Percentiles rank a stretch among this genome's conserved stretches.
Conservation (phyloP, 192 early-diverging fungal genomes). For the Kickxella alabastrina region DNA sequence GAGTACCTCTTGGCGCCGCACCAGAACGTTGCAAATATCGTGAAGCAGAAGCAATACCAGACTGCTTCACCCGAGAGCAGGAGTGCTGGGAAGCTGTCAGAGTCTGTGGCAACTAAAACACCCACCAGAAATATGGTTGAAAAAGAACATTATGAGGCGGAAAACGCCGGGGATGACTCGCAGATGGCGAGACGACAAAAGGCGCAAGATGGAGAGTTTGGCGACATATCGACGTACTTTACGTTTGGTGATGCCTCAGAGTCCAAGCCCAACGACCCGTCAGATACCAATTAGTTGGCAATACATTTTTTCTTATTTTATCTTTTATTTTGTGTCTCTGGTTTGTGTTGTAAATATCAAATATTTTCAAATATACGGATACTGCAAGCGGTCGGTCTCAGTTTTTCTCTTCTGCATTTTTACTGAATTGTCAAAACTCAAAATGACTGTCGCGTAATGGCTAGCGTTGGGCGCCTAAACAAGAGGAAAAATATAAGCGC, state of each 20-base stretch:
- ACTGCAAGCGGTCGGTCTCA: no score
- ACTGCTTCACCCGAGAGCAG: constrained; percentile 10
- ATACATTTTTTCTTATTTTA: constrained; percentile 1
- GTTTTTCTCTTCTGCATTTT: no score
- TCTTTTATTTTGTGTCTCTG: no score
- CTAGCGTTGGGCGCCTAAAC: no score
- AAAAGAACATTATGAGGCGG: no score
- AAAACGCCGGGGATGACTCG: neutral
- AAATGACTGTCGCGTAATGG: no score
- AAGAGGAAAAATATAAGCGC: no score
- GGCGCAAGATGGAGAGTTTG: neutral
- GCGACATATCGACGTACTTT: constrained; percentile 40
- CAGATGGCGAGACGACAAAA: neutral
- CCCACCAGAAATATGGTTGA: no score
- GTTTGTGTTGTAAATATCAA: no score
- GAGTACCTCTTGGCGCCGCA: constrained; percentile 21
- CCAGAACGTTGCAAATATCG: neutral
- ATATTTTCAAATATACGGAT: no score
- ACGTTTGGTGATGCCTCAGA: constrained; percentile 25
- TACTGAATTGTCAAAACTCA: no score
- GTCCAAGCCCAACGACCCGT: neutral
- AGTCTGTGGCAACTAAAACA: no score
- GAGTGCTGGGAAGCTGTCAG: neutral
- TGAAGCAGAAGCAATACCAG: constrained; percentile 12
- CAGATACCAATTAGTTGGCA: neutral